phyloP scores from a whole-genome alignment of 345 rosid species.

The Citrus unshiu region DNA sequence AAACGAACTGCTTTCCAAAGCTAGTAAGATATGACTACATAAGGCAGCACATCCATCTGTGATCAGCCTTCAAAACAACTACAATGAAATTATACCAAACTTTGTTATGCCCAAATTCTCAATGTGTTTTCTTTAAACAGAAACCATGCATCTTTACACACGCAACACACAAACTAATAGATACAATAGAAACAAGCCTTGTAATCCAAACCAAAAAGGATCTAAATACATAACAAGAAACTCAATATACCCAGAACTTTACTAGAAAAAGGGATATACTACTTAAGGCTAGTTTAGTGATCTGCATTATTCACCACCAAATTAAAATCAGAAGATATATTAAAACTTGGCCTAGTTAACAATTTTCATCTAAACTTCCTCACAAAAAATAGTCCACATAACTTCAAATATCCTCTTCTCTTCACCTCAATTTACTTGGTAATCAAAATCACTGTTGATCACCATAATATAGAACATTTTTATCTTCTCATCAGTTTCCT shows the following conservation, averaged over 20 bases:
- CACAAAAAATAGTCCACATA: not conserved
- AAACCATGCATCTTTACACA: not conserved
- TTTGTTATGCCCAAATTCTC: not conserved
- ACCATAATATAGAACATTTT: not conserved
- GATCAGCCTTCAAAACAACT: not conserved
- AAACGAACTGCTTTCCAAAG: not conserved
- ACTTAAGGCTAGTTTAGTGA: not conserved
- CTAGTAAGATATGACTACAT: not conserved
- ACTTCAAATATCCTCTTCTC: not conserved
- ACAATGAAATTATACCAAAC: not conserved
- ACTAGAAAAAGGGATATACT: not conserved
- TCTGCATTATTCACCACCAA: not conserved
- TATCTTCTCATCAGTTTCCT: not conserved
- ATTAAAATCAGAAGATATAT: not conserved
- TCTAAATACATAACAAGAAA: not conserved
- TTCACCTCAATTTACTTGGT: not conserved
- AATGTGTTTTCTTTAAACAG: not conserved
- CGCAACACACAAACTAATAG: not conserved
- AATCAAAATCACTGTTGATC: not conserved
- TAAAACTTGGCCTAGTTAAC: not conserved
- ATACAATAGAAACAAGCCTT: not conserved
- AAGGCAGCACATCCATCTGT: not conserved
- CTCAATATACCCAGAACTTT: not conserved
- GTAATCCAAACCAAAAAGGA: not conserved
- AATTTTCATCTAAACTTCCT: not conserved